A percentile compares a stretch with the other conserved stretches of the same genome.
phyloP scores from a whole-genome alignment of 352 stramenopile genomes.

The Thalassiosira allenii region DNA sequence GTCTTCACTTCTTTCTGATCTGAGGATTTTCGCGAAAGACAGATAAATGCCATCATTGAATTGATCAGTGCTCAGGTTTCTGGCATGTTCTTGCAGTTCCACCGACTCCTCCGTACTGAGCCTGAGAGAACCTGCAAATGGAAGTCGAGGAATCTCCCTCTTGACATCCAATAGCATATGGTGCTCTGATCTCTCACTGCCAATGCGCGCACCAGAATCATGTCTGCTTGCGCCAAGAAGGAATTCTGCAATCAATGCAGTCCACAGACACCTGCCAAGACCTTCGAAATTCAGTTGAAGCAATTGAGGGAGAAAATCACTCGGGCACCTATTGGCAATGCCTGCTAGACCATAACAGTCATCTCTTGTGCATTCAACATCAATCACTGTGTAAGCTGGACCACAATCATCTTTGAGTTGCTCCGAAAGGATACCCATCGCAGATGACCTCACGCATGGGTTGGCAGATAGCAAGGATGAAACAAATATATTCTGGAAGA shows the following conservation, averaged over 20 bases:
- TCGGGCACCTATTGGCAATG: constrained; percentile 23
- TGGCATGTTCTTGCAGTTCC: background rate
- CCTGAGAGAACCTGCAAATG: too few relatives aligned
- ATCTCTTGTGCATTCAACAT: too few relatives aligned
- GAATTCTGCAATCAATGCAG: constrained; percentile 77
- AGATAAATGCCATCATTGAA: constrained; percentile 32
- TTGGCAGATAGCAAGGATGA: constrained; percentile 55
- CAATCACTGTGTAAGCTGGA: too few relatives aligned
- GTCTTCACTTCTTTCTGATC: constrained; percentile 48
- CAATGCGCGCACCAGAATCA: too few relatives aligned
- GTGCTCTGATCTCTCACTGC: too few relatives aligned
- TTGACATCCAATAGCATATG: too few relatives aligned
- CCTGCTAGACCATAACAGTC: too few relatives aligned
- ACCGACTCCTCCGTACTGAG: too few relatives aligned
- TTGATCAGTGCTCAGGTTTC: constrained; percentile 19
- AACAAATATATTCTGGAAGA: constrained; percentile 53
- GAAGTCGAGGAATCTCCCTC: too few relatives aligned
- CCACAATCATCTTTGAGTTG: constrained; percentile 9
- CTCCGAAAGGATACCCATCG: constrained; percentile 36
- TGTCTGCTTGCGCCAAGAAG: constrained; percentile 61
- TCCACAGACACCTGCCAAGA: constrained; percentile 73
- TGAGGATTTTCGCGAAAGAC: constrained; percentile 47
- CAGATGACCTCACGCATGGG: constrained; percentile 36
- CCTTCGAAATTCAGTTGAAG: constrained; percentile 79
- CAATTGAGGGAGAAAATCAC: constrained; percentile 70